Evolutionary conservation across 1,139 yeast genomes (phyloP).

Genomic region (Nakaseomyces uthaithaninus): DNA sequence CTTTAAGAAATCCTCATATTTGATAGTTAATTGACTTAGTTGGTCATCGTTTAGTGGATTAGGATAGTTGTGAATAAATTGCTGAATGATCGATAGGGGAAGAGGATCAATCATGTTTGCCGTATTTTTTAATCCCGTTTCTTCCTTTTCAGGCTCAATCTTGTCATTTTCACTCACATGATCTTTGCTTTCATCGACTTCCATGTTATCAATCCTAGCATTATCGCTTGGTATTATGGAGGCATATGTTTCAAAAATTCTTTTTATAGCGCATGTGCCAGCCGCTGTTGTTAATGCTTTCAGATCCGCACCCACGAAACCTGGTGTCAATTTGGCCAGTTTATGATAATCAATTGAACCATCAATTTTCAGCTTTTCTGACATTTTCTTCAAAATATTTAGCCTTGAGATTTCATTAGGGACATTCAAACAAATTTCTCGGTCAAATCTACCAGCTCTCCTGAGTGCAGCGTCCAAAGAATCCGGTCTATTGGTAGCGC

Average conservation of each 20-base stretch:
- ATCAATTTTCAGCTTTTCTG: conserved; percentile 53
- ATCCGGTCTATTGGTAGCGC: conserved; percentile 97
- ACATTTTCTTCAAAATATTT: conserved; percentile 69
- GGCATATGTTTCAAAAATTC: conserved; percentile 54
- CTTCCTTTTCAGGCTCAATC: conserved; percentile 12
- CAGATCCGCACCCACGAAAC: conserved; percentile 96
- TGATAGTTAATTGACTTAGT: conserved; percentile 64
- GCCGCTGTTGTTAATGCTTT: conserved; percentile 93
- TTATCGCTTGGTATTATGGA: conserved; percentile 10
- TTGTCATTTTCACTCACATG: not conserved
- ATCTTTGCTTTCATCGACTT: conserved; percentile 33
- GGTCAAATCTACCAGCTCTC: conserved; percentile 93
- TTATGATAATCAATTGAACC: conserved; percentile 64
- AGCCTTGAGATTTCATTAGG: conserved; percentile 83
- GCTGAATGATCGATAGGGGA: conserved; percentile 57
- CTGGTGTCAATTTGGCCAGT: conserved; percentile 90
- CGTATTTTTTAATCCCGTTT: conserved; percentile 25
- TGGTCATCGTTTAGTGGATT: conserved; percentile 69
- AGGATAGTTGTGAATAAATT: conserved; percentile 67
- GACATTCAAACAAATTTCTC: conserved; percentile 87
- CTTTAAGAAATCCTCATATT: conserved; percentile 65
- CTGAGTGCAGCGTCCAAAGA: conserved; percentile 91
- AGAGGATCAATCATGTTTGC: conserved; percentile 31
- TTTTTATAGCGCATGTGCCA: conserved; percentile 86
- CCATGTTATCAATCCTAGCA: conserved; percentile 33